Conservation (phyloP, 176 grass and related monocot species). For the Avena eriantha region DNA sequence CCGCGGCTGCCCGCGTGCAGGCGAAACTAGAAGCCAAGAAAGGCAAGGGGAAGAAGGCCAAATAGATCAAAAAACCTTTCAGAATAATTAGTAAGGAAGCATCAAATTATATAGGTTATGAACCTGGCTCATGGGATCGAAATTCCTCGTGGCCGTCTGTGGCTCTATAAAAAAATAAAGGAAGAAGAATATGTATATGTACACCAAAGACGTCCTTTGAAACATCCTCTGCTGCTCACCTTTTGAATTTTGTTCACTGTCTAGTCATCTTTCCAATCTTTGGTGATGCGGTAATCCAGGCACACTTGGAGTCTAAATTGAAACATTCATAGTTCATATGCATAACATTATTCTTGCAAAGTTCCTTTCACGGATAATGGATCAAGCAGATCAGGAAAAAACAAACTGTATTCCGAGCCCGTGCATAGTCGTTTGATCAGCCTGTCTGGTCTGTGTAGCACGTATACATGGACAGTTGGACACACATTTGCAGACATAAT, state of each 20-base stretch:
- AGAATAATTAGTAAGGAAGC: background rate
- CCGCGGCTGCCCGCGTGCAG: slow-evolving; percentile 56
- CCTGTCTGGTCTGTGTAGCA: background rate
- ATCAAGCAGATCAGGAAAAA: background rate
- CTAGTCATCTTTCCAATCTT: too few relatives aligned
- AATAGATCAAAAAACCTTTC: background rate
- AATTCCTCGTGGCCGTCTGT: background rate
- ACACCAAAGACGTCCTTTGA: background rate
- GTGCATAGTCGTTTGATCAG: background rate
- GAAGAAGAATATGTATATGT: background rate
- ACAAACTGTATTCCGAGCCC: background rate
- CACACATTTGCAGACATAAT: background rate
- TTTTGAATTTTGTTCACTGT: background rate
- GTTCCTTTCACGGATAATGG: background rate
- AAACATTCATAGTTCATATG: too few relatives aligned
- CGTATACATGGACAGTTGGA: background rate
- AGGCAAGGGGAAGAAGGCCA: slow-evolving; percentile 64
- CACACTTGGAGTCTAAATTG: background rate
- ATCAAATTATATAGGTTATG: background rate
- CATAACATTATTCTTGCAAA: background rate
- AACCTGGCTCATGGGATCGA: background rate
- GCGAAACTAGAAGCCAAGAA: slow-evolving; percentile 80
- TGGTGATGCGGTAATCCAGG: background rate
- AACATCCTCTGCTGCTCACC: background rate
- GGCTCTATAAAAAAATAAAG: background rate